Evolutionary conservation across 1,284 basidiomycete species (phyloP), one percentile per base, ranked within the genome.

Genomic region (Ganoderma lucidum): DNA sequence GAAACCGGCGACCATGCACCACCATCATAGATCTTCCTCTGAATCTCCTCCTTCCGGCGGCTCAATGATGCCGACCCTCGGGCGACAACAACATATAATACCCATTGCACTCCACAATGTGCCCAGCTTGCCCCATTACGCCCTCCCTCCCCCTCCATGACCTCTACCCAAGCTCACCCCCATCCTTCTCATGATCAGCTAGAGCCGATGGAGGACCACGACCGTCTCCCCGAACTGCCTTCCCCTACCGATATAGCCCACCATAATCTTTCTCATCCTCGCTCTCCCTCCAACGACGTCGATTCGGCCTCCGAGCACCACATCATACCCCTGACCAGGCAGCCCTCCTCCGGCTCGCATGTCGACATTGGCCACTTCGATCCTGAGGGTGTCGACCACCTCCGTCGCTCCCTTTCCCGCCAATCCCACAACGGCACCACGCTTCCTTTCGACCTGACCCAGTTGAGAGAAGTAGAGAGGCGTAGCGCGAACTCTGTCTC

Each of bases 361-460:
- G 75, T 76, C 48, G 70, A 74, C 53, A 65, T 74, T 17, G 73
- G 68, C 0, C 67, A 65, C 62, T 83, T 83, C 68, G 81, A 83
- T 69, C 79, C 75, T 9, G 63, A 72, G 35, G 81, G 81, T 37
- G 77, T 82, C 23, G 70, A 70, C 28, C 73, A 80, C 59, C 76
- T 83, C 41, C 75, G 75, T 3, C 75, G 78, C 35, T 78, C 77
- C 0, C 66, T 82, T 39, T 68, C 66, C 9, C 62, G 61, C 51
- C 75, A 78, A 70, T 60, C 78, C 58, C 56, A 55, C 71, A 32
- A 75, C 73, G 23, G 62, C 62, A 62, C 61, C 9, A 28, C 42
- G 45, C n/a, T 30, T 8, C 17, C 48, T 42, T 55, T 53, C 42
- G 58, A 51, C 19, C 10, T 45, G 35, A 17, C 42, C 53, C 63